Evolutionary conservation across 176 grass and related monocot species (phyloP), one percentile per base, ranked within the genome.

Genomic region (Tuctoria greenei): DNA sequence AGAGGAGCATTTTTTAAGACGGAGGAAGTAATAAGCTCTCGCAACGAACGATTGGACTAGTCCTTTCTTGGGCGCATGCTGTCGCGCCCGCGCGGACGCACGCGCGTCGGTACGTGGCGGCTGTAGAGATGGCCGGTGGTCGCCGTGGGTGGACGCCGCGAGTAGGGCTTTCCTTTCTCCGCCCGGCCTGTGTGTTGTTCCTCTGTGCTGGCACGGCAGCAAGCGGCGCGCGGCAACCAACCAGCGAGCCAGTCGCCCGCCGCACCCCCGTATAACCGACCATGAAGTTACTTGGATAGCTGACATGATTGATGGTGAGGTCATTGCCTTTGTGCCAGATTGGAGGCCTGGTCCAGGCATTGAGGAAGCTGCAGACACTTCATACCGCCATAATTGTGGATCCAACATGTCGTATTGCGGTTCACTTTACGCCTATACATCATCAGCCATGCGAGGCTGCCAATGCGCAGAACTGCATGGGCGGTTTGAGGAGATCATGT

Each of bases 251-350:
- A 3, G 31, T 31, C 31, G 31, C 31, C 31, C 31, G n/a, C 31
- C 31, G 31, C 31, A 31, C 11, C n/a, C n/a, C n/a, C n/a, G n/a
- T 79, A 97, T 97, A 65, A 97, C 86, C 10, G 88, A 97, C 41
- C 88, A 97, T 77, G 93, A 97, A 81, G 93, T 93, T 67, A 93
- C 90, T 41, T 76, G 83, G 80, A 93, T 97, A 46, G 93, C 93
- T 35, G 93, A 93, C 21, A 97, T 97, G 93, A 97, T 97, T 28
- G 93, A 97, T 66, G 83, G 83, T 11, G 93, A 97, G 81, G 80
- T 97, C 20, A 82, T 81, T 74, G 82, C 87, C 61, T 66, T 97
- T 67, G 93, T 97, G 15, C 93, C 93, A 13, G 74, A 80, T 62
- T 97, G 93, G 93, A 97, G 80, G 64, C 81, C 88, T 8, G 93